Conservation (phyloP, 345 rosid species). For the Camelina sativa region DNA sequence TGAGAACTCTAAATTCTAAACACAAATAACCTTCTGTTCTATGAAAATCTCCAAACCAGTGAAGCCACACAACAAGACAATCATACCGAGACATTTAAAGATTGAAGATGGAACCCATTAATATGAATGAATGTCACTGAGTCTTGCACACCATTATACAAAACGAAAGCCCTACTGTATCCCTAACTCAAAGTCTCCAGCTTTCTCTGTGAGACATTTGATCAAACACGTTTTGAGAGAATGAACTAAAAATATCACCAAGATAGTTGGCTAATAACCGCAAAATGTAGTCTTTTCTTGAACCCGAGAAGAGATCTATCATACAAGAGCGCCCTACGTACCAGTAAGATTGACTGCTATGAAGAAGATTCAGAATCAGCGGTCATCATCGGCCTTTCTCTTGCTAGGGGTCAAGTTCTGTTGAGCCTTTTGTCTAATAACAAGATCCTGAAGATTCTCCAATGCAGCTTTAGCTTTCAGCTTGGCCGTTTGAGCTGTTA, state of each 20-base stretch:
- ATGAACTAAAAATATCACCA: conserved; percentile 25
- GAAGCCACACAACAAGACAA: conserved; percentile 22
- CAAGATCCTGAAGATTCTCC: conserved; percentile 49
- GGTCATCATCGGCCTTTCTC: conserved; percentile 31
- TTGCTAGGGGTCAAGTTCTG: conserved; percentile 26
- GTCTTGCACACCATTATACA: conserved; percentile 29
- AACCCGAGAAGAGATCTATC: conserved; percentile 31
- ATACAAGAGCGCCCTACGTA: conserved; percentile 24
- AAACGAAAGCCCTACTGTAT: conserved; percentile 22
- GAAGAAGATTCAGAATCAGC: conserved; percentile 19
- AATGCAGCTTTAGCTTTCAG: conserved; percentile 55
- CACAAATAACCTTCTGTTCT: conserved; percentile 7
- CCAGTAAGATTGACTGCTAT: not conserved
- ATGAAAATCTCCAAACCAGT: conserved; percentile 21
- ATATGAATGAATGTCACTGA: conserved; percentile 23
- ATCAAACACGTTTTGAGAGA: conserved; percentile 23
- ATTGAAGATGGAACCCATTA: conserved; percentile 21
- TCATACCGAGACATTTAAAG: not conserved
- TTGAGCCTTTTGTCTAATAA: not conserved
- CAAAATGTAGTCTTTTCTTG: conserved; percentile 23
- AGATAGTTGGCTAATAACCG: not conserved
- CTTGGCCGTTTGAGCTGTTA: conserved; percentile 49
- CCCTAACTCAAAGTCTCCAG: conserved; percentile 35
- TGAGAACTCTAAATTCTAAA: conserved; percentile 3
- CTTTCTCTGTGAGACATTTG: conserved; percentile 32